Base-by-base conservation (phyloP, 768 basidiomycete species). In the Phlebiopsis flavidoalba region DNA sequence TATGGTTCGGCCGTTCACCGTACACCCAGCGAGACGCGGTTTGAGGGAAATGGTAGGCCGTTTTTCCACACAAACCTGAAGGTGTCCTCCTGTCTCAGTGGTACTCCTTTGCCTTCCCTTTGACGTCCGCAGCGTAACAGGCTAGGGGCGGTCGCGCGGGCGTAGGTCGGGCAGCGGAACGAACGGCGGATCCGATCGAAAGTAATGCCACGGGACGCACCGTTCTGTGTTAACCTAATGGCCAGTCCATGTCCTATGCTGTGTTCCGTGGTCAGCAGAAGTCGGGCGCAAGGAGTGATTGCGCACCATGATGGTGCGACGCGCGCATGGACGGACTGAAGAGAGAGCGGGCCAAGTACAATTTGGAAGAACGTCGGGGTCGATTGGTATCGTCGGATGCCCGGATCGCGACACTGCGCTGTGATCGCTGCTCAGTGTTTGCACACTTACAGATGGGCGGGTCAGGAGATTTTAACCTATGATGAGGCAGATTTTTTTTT, bases 1-100 rank as follows among this genome's bases (percentile, higher is more conserved):
- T 84, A 6, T n/a, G n/a, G n/a, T 80, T 81, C 0, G 93, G 95
- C 22, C 79, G n/a, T 77, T 59, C 88, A 82, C 46, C 76, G 74
- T 37, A 95, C 81, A n/a, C 95, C 95, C 10, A 95, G 75, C 8
- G 95, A 92, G n/a, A 21, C 89, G 75, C 59, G 76, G 79, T 31
- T n/a, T n/a, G n/a, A 91, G 73, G 33, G n/a, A n/a, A 80, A 61
- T 14, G 70, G 62, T n/a, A 78, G 15, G 57, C 57, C 40, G 15
- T 65, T n/a, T n/a, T n/a, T n/a, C n/a, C 58, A 43, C 33, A 48
- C 12, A 40, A 14, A 49, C 22, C 19, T 17, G 14, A 24, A 10
- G 46, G 24, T 51, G 6, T 36, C n/a, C n/a, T 51, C 14, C 43
- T 4, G 33, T 26, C 24, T 53, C 33, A 1, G 17, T 7, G 31